Evolutionary conservation across 495 filamentous ascomycete genomes (phyloP).

Genomic region (Terfezia boudieri): DNA sequence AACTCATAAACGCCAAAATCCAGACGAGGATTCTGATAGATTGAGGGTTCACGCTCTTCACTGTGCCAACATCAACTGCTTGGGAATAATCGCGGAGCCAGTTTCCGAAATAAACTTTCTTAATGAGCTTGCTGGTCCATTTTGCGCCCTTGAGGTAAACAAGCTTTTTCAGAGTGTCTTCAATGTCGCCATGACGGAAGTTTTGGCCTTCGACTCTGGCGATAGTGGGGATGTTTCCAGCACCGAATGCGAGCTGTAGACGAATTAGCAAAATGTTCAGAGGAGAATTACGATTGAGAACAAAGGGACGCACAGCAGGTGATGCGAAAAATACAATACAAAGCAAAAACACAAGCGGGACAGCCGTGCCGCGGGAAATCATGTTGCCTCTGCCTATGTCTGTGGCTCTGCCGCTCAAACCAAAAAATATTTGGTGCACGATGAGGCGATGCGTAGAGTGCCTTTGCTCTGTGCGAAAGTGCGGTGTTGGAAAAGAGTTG

Average conservation of each 20-base stretch:
- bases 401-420: no score
- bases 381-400: background rate
- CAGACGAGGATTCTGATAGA: conserved; percentile 80
- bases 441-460: no score
- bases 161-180: conserved; percentile 68
- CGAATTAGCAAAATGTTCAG: no score
- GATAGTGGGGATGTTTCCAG: conserved; percentile 88
- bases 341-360: background rate
- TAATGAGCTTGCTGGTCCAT: conserved; percentile 78
- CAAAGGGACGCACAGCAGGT: background rate
- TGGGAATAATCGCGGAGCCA: conserved; percentile 63
- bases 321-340: background rate
- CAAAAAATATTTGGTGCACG: no score
- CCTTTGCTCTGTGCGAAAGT: no score
- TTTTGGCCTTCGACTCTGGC: conserved; percentile 85
- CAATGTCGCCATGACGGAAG: conserved; percentile 65
- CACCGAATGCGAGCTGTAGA: conserved; percentile 47
- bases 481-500: no score
- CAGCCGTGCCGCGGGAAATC: background rate
- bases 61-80: conserved; percentile 74
- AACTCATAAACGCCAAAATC: conserved; percentile 77
- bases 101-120: conserved; percentile 81
- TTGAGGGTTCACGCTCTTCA: conserved; percentile 71
- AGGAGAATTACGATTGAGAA: background rate
- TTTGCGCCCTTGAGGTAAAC: conserved; percentile 78